A percentile compares a stretch with the other conserved stretches of the same genome.
Conservation (phyloP, 805 yeast genomes). For the Yamadazyma phyllophila region DNA sequence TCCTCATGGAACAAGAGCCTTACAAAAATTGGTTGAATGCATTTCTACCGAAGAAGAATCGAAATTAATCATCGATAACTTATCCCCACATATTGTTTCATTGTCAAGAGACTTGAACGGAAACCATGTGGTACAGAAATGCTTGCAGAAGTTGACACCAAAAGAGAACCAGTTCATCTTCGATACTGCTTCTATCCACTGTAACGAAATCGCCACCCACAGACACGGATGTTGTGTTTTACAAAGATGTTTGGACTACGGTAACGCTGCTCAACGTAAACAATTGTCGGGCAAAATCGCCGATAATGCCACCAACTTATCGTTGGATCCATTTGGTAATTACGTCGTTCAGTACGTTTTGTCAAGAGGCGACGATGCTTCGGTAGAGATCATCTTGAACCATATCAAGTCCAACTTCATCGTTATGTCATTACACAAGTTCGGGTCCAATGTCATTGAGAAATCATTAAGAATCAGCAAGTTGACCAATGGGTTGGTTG, state of each 20-base stretch:
- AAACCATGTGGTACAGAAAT: conserved; percentile 93
- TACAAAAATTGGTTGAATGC: conserved; percentile 89
- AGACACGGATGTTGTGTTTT: conserved; percentile 97
- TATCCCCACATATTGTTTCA: conserved; percentile 69
- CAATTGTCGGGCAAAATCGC: conserved; percentile 69
- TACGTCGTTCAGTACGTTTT: conserved; percentile 94
- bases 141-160: conserved; percentile 68
- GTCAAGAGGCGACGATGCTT: conserved; percentile 42
- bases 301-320: conserved; percentile 61
- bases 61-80: conserved; percentile 54
- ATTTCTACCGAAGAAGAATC: conserved; percentile 71
- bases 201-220: conserved; percentile 85
- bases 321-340: conserved; percentile 94
- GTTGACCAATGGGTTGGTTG: conserved; percentile 45
- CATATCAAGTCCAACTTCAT: conserved; percentile 38
- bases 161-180: conserved; percentile 83
- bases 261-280: conserved; percentile 65
- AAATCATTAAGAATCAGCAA: conserved; percentile 49
- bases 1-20: conserved; percentile 95
- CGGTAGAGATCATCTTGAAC: conserved; percentile 31
- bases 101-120: conserved; percentile 91
- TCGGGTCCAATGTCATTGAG: conserved; percentile 61
- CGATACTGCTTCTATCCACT: conserved; percentile 73
- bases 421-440: conserved; percentile 54
- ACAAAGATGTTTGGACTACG: conserved; percentile 92